Percentiles rank a stretch among this genome's conserved stretches.
Evolutionary conservation across 2,329 filamentous ascomycete genomes (phyloP).

Genomic region (Verticillium nonalfalfae): DNA sequence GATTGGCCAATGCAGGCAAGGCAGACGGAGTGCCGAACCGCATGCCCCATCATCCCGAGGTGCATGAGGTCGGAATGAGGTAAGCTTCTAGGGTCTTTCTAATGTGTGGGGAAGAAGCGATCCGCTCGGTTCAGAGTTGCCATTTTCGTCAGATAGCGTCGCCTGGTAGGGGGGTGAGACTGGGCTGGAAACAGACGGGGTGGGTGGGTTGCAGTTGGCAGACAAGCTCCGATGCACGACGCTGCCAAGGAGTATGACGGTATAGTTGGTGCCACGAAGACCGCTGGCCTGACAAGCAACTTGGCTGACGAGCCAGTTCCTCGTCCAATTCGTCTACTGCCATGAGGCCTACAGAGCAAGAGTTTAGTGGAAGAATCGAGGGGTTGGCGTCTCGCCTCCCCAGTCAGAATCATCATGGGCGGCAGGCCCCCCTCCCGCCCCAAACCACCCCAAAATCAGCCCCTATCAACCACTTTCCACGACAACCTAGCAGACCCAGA

Average conservation of each 20-base stretch:
- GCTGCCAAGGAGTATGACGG: background rate
- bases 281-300: background rate
- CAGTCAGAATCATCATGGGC: too few relatives aligned
- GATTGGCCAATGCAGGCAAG: background rate
- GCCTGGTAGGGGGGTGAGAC: background rate
- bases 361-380: too few relatives aligned
- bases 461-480: too few relatives aligned
- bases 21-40: background rate
- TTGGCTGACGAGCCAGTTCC: background rate
- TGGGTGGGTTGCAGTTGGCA: background rate
- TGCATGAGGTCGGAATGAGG: background rate
- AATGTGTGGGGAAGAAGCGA: background rate
- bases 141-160: background rate
- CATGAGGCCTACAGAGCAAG: too few relatives aligned
- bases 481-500: background rate
- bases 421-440: too few relatives aligned
- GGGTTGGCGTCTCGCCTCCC: too few relatives aligned
- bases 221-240: background rate
- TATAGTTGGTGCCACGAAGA: background rate
- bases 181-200: background rate
- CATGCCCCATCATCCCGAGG: background rate
- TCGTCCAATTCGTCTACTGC: background rate
- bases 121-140: background rate
- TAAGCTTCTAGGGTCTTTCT: background rate
- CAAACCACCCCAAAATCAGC: too few relatives aligned